Evolutionary conservation across 345 rosid genomes (phyloP), one percentile per base, ranked within the genome.

Genomic region (Streptanthus diversifolius): DNA sequence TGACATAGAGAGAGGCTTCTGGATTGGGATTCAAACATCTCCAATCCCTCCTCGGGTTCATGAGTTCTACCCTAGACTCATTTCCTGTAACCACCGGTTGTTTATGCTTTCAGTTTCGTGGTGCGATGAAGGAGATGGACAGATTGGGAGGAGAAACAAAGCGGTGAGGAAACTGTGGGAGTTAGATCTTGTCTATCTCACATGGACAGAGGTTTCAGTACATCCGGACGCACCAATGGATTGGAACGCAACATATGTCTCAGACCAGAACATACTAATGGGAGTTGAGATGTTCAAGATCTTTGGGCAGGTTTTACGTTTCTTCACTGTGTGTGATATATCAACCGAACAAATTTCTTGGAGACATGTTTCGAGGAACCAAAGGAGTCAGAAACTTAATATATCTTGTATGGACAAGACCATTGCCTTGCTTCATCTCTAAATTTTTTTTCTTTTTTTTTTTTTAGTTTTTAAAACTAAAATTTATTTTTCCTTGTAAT

Each of bases 161-260:
- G 97, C 96, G 1, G 93, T 91, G 52, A 82, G 97, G 58, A 95
- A 91, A 80, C 77, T 95, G 56, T 95, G 97, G 99, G 96, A 95
- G 82, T 83, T 95, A 48, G 97, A 95, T 80, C 92, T 91, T 70
- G 77, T 86, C 78, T 85, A 84, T 84, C 91, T 91, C 19, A 80
- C 81, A 30, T 95, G 99, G 97, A 67, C 81, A 2, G 90, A 87
- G 78, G 95, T 84, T 44, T 88, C 93, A 0, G 87, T 87, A n/a
- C 97, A 95, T 71, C 99, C 97, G 0, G 99, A 91, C 62, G 99
- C 99, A 11, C 99, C 99, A n/a, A 91, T 95, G 96, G 99, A 95
- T 77, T 95, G 96, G 99, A 90, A 87, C 51, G 96, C 95, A n/a
- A 77, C 85, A 25, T 95, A 88, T 79, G 99, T 87, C 12, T 84